These are phyloP conservation scores for Talaromyces wortmannii DNA, from an alignment of 495 filamentous ascomycete genomes.

Conservation along the genomic window DNA sequence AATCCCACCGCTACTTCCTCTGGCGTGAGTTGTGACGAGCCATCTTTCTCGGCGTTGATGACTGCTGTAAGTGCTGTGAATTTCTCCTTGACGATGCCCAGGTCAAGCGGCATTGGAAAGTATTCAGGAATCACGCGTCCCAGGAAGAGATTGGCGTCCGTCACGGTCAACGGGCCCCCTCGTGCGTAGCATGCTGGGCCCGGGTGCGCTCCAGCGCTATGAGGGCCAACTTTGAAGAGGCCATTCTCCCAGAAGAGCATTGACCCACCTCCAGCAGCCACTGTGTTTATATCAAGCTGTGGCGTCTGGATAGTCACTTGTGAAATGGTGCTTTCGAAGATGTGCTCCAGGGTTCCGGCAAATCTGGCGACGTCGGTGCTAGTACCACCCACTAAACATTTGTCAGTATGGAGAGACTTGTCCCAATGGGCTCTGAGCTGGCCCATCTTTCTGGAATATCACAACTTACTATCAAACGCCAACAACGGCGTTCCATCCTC, in stretches of 20 bases:
- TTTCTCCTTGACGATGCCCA: constrained; percentile 64
- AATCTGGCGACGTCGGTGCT: constrained; percentile 93
- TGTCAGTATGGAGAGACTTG: not conserved
- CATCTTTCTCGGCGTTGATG: constrained; percentile 61
- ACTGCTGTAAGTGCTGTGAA: constrained; percentile 71
- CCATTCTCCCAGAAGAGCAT: constrained; percentile 87
- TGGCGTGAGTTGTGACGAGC: constrained; percentile 43
- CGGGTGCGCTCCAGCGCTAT: constrained; percentile 88
- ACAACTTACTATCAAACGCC: constrained; percentile 67
- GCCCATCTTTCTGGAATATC: not conserved
- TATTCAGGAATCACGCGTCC: constrained; percentile 86
- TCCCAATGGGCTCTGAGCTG: not conserved
- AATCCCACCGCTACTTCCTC: constrained; percentile 31
- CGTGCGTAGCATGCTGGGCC: constrained; percentile 94
- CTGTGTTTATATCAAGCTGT: constrained; percentile 96
- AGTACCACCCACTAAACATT: constrained; percentile 65
- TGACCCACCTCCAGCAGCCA: constrained; percentile 92
- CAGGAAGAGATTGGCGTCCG: constrained; percentile 90
- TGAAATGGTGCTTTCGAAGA: constrained; percentile 94
- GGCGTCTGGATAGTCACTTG: constrained; percentile 93
- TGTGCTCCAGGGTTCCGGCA: constrained; percentile 90
- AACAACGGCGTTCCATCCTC: constrained; percentile 87
- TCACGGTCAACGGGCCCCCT: constrained; percentile 86
- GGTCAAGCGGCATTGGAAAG: constrained; percentile 86
- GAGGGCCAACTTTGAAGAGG: constrained; percentile 92